Percentiles rank a stretch among this genome's conserved stretches.
Evolutionary conservation across 2,329 filamentous ascomycete genomes (phyloP).

Genomic region (Diaporthe capsici): DNA sequence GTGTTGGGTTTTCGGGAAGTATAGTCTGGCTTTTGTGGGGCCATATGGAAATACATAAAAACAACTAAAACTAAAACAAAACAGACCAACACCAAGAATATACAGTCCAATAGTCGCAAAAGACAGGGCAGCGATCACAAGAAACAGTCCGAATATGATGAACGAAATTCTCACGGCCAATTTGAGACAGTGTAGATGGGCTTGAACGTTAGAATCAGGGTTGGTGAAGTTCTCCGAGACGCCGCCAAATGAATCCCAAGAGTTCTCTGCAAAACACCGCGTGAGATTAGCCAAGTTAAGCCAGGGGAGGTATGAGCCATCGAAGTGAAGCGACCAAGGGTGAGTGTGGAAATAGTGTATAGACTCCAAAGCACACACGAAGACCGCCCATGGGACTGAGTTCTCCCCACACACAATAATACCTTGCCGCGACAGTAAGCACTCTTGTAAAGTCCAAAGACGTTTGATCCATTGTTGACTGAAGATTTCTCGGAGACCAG

Average conservation of each 20-base stretch:
- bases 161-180: not conserved
- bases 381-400: not conserved
- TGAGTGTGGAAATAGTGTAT: not conserved
- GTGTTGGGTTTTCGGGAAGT: not conserved
- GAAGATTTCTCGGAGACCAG: not conserved
- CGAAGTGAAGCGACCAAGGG: not conserved
- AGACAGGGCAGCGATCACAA: too few species aligned
- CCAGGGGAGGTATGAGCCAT: not conserved
- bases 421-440: not conserved
- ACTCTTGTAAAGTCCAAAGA: not conserved
- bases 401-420: not conserved
- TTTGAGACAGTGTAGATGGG: not conserved
- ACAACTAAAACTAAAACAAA: not conserved
- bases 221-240: not conserved
- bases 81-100: not conserved
- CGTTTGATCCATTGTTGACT: not conserved
- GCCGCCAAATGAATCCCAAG: accelerated
- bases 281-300: not conserved
- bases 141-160: too few species aligned
- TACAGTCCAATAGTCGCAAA: too few species aligned
- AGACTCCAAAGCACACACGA: not conserved
- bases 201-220: not conserved
- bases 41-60: not conserved
- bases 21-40: not conserved
- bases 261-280: not conserved